Conservation (phyloP, 495 filamentous ascomycete species). For the Aspergillus campestris region DNA sequence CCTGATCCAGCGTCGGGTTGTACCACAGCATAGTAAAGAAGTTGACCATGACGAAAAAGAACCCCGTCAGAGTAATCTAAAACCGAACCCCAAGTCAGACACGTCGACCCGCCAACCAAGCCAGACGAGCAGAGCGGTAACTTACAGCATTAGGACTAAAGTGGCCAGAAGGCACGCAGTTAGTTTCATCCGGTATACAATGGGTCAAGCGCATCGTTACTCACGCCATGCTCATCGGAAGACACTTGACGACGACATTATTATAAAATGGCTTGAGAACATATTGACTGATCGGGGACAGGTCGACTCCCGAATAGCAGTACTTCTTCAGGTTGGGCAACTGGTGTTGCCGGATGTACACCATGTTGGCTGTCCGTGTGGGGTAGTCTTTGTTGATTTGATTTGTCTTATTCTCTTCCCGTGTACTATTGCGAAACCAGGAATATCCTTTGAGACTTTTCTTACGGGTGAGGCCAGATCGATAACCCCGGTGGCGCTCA, state of each 20-base stretch:
- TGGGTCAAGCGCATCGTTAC: slow-evolving; percentile 25
- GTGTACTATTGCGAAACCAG: neutral
- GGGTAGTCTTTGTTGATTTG: neutral
- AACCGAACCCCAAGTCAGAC: slow-evolving; percentile 7
- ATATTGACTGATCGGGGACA: slow-evolving; percentile 80
- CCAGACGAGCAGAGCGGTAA: slow-evolving; percentile 6
- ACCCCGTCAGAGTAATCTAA: slow-evolving; percentile 83
- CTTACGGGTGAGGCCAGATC: neutral
- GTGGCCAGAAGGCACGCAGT: slow-evolving; percentile 13
- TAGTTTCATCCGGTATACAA: slow-evolving; percentile 9
- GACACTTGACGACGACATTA: slow-evolving; percentile 84
- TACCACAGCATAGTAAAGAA: slow-evolving; percentile 93
- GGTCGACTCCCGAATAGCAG: slow-evolving; percentile 87
- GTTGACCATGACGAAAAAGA: slow-evolving; percentile 85
- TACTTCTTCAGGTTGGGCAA: slow-evolving; percentile 83
- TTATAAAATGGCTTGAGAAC: slow-evolving; percentile 97
- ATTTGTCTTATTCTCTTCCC: neutral
- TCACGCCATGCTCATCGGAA: slow-evolving; percentile 92
- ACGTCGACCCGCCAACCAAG: neutral
- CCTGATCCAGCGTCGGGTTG: slow-evolving; percentile 84
- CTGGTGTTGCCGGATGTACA: slow-evolving; percentile 87
- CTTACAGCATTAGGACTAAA: slow-evolving; percentile 54
- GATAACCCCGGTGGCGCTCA: neutral
- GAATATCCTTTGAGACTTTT: neutral
- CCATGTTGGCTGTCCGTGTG: slow-evolving; percentile 37